Evolutionary conservation across 306 rosid genomes (phyloP).

Genomic region (Cucurbita ficifolia): DNA sequence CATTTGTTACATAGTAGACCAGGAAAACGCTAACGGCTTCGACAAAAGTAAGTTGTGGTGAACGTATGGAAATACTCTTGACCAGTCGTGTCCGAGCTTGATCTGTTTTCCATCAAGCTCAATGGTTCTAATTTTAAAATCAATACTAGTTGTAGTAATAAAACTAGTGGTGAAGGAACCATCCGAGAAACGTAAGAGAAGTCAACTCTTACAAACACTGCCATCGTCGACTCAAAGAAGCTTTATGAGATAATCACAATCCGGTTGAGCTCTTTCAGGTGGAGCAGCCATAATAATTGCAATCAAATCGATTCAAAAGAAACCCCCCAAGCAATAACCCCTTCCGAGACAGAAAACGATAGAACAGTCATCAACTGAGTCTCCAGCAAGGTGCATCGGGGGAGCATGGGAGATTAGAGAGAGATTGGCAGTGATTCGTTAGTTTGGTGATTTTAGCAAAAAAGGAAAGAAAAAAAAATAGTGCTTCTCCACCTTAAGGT

Average conservation of each 20-base stretch:
- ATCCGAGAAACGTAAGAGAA: conserved; percentile 89
- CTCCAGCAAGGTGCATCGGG: conserved; percentile 21
- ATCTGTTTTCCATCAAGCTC: conserved; percentile 83
- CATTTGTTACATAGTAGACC: conserved; percentile 87
- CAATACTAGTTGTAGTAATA: conserved; percentile 85
- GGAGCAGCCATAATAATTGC: conserved; percentile 3
- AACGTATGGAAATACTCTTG: conserved; percentile 91
- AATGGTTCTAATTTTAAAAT: conserved; percentile 82
- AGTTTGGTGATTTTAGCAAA: not conserved
- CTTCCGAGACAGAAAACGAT: conserved; percentile 24
- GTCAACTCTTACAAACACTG: conserved; percentile 68
- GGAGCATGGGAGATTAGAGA: conserved; percentile 22
- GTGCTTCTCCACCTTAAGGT: not conserved
- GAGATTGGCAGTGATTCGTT: conserved; percentile 8
- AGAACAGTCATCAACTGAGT: conserved; percentile 10
- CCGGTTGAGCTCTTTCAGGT: too few species aligned
- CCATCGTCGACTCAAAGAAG: too few species aligned
- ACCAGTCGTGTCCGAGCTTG: conserved; percentile 92
- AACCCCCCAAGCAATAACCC: not conserved
- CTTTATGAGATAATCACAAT: too few species aligned
- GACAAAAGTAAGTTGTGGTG: conserved; percentile 83
- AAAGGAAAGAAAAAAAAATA: not conserved
- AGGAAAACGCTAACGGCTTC: conserved; percentile 95
- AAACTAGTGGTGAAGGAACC: conserved; percentile 88
- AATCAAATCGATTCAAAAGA: not conserved